Evolutionary conservation across 768 basidiomycete species (phyloP), one percentile per base, ranked within the genome.

Genomic region (Collybiopsis luxurians): DNA sequence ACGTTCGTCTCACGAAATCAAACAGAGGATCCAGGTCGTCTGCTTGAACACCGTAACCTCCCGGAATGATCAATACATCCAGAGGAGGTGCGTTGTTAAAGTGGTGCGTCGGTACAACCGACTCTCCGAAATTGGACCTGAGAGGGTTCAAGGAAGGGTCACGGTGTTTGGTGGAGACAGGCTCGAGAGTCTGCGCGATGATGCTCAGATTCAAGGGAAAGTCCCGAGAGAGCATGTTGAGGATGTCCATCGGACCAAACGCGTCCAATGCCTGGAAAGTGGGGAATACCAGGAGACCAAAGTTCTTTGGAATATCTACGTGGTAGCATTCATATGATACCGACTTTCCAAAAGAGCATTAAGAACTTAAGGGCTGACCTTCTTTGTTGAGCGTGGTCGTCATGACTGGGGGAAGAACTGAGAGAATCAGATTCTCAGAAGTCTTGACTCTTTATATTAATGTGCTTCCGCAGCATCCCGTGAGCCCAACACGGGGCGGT

Each of bases 21-120:
- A 73, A 60, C n/a, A 63, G 63, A 24, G 56, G 28, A n/a, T 66
- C 67, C 43, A 73, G 58, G 54, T 60, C 49, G 40, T 50, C 64
- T 7, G 61, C 61, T 42, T 64, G 63, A 17, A 64, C 65, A 5
- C 74, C 75, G 3, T 66, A 40, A 0, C 69, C 69, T 23, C 69
- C 69, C 0, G 71, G 71, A 39, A 74, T 61, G 56, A 74, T 44
- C 42, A 76, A 66, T 21, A 76, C 71, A 44, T 77, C 75, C 21
- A 75, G 64, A 6, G 68, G 60, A 11, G 75, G 73, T 0, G 69
- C 68, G 7, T 63, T 65, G 40, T 56, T 63, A 58, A 75, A 75
- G 11, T 74, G 73, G 58, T 76, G 75, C 2, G 75, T 79, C 3
- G 75, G 77, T 2, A 70, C 27, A 45, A 77, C 62, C 17, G 69